Conservation (phyloP, 2,329 filamentous ascomycete species). For the Ploettnerulaceae sp. region DNA sequence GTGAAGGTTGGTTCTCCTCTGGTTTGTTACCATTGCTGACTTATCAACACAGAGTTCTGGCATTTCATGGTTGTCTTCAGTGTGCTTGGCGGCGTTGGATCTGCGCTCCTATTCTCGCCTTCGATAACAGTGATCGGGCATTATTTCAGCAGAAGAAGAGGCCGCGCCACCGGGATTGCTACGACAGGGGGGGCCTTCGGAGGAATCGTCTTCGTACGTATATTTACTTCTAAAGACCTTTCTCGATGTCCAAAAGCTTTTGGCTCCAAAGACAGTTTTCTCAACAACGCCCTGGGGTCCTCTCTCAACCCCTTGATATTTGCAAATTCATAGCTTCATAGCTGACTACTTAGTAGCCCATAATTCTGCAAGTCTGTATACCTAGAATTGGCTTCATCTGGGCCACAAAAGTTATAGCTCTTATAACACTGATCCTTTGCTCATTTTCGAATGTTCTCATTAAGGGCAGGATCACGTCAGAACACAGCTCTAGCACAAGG, state of each 20-base stretch:
- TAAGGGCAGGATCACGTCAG: background rate
- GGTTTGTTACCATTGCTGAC: background rate
- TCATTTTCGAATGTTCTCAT: background rate
- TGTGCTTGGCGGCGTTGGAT: background rate
- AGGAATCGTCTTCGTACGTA: background rate
- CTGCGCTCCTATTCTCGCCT: conserved; percentile 1
- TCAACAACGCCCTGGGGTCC: no score
- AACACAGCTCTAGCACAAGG: background rate
- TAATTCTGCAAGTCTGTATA: background rate
- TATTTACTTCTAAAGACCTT: no score
- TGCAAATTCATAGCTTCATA: background rate
- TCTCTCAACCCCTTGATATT: no score
- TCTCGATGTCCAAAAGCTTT: no score
- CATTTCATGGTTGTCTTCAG: conserved; percentile 8
- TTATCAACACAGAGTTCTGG: background rate
- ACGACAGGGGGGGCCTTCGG: conserved; percentile 1
- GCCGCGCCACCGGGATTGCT: conserved; percentile 1
- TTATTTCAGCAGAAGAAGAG: background rate
- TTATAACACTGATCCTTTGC: conserved; percentile 2
- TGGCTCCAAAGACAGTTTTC: no score
- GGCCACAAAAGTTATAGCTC: conserved; percentile 4
- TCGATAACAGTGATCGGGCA: conserved; percentile 1
- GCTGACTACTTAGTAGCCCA: background rate
- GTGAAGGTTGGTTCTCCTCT: background rate
- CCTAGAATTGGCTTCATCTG: conserved; percentile 1